Conservation (phyloP, 345 rosid genomes). For the Hypericum perforatum region DNA sequence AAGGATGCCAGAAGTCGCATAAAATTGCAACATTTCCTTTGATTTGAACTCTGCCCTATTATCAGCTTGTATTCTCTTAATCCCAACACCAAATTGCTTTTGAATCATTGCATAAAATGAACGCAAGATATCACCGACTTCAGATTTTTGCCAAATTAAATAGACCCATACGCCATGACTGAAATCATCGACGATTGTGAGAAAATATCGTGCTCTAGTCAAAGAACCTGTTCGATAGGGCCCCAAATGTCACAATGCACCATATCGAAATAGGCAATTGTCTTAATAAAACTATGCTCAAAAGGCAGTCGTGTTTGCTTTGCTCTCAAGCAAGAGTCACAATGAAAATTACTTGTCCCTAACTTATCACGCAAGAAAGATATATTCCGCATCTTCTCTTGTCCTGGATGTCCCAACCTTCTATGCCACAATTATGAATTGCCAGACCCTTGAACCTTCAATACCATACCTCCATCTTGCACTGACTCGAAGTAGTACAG, state of each 20-base stretch:
- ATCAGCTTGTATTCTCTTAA: neutral
- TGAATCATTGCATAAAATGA: neutral
- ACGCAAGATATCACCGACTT: neutral
- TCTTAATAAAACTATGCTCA: neutral
- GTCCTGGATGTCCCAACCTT: neutral
- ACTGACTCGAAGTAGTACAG: constrained; percentile 2
- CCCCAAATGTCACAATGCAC: neutral
- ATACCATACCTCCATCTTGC: neutral
- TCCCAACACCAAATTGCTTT: neutral
- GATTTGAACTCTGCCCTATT: neutral
- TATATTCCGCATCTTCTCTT: neutral
- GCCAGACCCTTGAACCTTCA: neutral
- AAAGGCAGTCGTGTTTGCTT: neutral
- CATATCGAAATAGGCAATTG: neutral
- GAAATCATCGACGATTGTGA: neutral
- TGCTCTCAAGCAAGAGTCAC: neutral
- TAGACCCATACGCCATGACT: neutral
- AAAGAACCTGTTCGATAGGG: neutral
- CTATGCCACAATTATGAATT: neutral
- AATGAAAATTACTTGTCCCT: neutral
- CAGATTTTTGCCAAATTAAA: neutral
- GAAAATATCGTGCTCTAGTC: neutral
- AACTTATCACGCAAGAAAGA: neutral
- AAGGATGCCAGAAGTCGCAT: neutral
- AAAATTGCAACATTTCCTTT: neutral